Evolutionary conservation across 2,329 filamentous ascomycete genomes (phyloP).

Genomic region (Xylariaceae sp.): DNA sequence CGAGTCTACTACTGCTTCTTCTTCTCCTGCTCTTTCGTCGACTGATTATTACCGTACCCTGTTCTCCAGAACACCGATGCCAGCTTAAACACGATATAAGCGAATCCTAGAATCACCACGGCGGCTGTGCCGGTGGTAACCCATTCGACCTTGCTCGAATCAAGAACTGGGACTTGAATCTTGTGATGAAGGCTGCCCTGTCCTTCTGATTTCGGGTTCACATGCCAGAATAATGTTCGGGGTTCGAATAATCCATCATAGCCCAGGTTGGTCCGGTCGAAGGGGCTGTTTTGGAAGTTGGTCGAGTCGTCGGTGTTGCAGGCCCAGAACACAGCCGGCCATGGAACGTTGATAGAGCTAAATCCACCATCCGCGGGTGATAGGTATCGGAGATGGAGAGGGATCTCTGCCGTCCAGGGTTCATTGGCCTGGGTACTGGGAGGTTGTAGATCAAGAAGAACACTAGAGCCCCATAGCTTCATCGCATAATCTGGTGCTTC

Average conservation of each 20-base stretch:
- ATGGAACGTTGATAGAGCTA: conserved; percentile 58
- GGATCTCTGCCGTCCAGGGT: conserved; percentile 63
- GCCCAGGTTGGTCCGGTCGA: conserved; percentile 77
- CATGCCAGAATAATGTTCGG: conserved; percentile 78
- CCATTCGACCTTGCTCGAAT: conserved; percentile 44
- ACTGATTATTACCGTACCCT: conserved; percentile 29
- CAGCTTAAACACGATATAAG: conserved; percentile 64
- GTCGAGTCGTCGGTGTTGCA: conserved; percentile 62
- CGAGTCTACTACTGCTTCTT: conserved; percentile 29
- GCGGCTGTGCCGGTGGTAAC: conserved; percentile 52
- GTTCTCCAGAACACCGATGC: conserved; percentile 34
- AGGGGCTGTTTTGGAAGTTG: conserved; percentile 72
- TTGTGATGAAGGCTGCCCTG: conserved; percentile 44
- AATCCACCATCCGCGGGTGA: conserved; percentile 54
- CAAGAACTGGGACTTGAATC: conserved; percentile 61
- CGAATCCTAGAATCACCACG: conserved; percentile 58
- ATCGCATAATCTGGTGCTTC: conserved; percentile 84
- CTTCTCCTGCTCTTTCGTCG: conserved; percentile 22
- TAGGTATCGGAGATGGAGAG: conserved; percentile 82
- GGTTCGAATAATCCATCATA: conserved; percentile 76
- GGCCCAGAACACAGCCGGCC: conserved; percentile 86
- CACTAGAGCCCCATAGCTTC: conserved; percentile 69
- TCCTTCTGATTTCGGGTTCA: conserved; percentile 46
- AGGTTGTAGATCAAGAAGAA: conserved; percentile 67
- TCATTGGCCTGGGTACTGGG: conserved; percentile 39